These are phyloP conservation scores for Syzygium oleosum DNA, from an alignment of 345 rosid genomes.

Conservation along the genomic window DNA sequence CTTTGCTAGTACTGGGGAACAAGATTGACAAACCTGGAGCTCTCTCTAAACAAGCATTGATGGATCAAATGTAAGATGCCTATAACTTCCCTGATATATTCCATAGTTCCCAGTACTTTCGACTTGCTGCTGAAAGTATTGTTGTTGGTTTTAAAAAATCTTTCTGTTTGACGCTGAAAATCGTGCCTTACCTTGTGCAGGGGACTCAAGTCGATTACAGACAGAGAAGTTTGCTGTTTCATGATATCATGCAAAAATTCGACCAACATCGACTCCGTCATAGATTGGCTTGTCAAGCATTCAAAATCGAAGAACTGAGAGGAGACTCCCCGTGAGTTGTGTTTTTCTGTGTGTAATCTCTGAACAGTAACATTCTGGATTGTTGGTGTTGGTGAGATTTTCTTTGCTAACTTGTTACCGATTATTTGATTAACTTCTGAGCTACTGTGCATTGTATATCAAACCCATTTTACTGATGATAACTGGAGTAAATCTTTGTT, in stretches of 20 bases:
- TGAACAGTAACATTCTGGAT: not conserved
- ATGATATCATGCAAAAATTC: slow-evolving; percentile 98
- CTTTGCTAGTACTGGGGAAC: slow-evolving; percentile 81
- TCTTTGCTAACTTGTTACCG: slow-evolving; percentile 1
- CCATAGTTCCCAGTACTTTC: not conserved
- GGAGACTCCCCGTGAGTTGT: not conserved
- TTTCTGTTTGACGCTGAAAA: not conserved
- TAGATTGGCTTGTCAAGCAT: slow-evolving; percentile 93
- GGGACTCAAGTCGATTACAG: slow-evolving; percentile 59
- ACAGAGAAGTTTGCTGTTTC: slow-evolving; percentile 86
- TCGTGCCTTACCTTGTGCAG: slow-evolving; percentile 9
- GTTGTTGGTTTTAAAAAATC: not conserved
- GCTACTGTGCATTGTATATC: slow-evolving; percentile 21
- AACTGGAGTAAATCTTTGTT: not conserved
- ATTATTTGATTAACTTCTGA: slow-evolving; percentile 7
- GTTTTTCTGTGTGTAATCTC: not conserved
- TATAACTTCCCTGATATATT: not conserved
- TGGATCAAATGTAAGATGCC: slow-evolving; percentile 65
- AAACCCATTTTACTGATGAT: not conserved
- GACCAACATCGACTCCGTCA: slow-evolving; percentile 73
- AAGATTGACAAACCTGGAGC: slow-evolving; percentile 90
- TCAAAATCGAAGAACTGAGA: slow-evolving; percentile 57
- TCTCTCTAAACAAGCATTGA: slow-evolving; percentile 69
- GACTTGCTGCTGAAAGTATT: not conserved
- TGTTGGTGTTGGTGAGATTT: slow-evolving; percentile 5